Evolutionary conservation across 139 green algal species (phyloP).

Genomic region (Asterochloris erici): DNA sequence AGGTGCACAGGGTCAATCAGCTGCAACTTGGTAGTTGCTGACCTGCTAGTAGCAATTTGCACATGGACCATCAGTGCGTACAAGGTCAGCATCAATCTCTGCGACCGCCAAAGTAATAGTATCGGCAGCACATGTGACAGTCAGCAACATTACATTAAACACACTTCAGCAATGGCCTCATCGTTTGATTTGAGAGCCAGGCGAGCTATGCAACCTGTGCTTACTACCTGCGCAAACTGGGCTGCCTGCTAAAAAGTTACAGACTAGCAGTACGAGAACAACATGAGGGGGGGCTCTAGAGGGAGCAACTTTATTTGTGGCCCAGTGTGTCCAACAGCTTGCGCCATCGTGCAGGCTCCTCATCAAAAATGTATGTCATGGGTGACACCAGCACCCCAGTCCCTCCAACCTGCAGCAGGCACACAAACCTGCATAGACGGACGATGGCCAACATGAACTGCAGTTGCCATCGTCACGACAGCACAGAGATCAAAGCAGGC

Average conservation of each 20-base stretch:
- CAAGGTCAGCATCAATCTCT: not conserved
- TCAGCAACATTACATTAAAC: too few relatives aligned
- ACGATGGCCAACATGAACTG: not conserved
- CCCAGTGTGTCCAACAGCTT: conserved; percentile 67
- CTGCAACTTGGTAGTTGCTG: not conserved
- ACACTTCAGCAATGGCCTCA: too few relatives aligned
- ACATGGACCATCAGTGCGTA: not conserved
- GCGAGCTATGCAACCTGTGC: too few relatives aligned
- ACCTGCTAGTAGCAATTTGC: not conserved
- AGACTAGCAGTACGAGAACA: too few relatives aligned
- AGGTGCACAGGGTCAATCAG: not conserved
- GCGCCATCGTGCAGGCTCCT: conserved; percentile 87
- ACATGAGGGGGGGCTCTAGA: too few relatives aligned
- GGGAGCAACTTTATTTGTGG: too few relatives aligned
- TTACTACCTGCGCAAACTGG: too few relatives aligned
- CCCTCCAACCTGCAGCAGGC: conserved; percentile 67
- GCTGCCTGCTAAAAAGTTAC: too few relatives aligned
- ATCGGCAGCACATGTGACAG: too few relatives aligned
- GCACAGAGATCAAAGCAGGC: not conserved
- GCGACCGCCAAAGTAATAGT: too few relatives aligned
- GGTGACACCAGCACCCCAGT: conserved; percentile 93
- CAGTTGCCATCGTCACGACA: not conserved
- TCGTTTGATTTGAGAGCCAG: too few relatives aligned
- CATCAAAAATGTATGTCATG: conserved; percentile 99
- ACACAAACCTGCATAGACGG: not conserved